Conservation (phyloP, 306 rosid species). For the Acacia crassicarpa region DNA sequence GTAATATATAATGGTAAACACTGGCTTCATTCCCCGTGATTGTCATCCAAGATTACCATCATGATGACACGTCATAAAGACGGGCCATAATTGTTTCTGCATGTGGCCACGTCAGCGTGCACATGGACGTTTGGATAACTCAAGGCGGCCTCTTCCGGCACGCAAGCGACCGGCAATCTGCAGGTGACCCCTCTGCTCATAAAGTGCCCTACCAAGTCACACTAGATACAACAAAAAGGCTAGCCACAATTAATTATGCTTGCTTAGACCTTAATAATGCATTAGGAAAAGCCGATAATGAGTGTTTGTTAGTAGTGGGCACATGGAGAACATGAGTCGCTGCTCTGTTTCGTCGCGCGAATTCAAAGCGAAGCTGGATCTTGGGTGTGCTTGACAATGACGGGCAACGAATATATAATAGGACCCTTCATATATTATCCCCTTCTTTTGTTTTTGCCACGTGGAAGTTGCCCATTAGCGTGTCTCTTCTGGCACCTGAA, state of each 20-base stretch:
- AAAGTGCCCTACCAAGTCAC: slow-evolving; percentile 3
- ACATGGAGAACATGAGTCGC: slow-evolving; percentile 6
- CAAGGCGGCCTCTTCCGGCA: background rate
- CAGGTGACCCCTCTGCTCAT: background rate
- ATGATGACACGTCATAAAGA: slow-evolving; percentile 3
- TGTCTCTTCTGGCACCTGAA: background rate
- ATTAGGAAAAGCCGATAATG: background rate
- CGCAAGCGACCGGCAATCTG: background rate
- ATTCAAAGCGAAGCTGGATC: background rate
- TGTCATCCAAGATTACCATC: background rate
- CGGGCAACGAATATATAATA: background rate
- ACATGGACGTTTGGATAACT: slow-evolving; percentile 1
- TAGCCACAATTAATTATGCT: background rate
- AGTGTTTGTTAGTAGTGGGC: background rate
- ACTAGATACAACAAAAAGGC: background rate
- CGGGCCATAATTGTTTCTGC: background rate
- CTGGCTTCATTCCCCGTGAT: slow-evolving; percentile 1
- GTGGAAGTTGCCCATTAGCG: background rate
- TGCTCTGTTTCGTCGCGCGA: background rate
- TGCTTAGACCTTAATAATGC: background rate
- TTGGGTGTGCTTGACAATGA: background rate
- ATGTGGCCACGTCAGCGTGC: slow-evolving; percentile 7
- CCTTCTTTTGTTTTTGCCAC: background rate
- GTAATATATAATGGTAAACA: background rate
- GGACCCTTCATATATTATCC: background rate